These are phyloP conservation scores for Fistulina hepatica DNA, from an alignment of 1,284 basidiomycete species.

Conservation along the genomic window DNA sequence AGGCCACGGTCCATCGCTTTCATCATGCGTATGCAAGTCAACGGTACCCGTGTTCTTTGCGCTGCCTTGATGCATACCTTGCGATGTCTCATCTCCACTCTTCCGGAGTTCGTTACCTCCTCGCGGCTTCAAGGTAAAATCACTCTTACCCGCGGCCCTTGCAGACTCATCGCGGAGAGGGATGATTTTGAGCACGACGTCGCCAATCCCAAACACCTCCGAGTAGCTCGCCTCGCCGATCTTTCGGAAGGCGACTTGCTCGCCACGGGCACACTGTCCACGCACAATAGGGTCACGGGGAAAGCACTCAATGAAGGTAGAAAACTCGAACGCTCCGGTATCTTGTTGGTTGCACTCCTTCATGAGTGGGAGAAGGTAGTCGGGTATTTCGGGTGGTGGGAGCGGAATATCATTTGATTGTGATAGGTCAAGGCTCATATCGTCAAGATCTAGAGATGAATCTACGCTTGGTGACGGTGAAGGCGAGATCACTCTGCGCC, in stretches of 20 bases:
- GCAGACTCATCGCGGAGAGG: slow-evolving; percentile 49
- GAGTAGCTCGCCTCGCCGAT: slow-evolving; percentile 96
- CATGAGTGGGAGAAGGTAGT: slow-evolving; percentile 49
- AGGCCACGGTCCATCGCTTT: slow-evolving; percentile 44
- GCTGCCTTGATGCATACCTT: too few species aligned
- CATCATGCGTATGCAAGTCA: too few species aligned
- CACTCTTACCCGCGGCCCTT: slow-evolving; percentile 10
- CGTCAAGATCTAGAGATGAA: slow-evolving; percentile 43
- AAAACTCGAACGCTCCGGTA: slow-evolving; percentile 57
- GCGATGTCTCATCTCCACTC: slow-evolving; percentile 8
- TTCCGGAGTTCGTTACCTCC: slow-evolving; percentile 6
- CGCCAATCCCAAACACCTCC: slow-evolving; percentile 87
- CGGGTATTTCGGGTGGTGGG: slow-evolving; percentile 25
- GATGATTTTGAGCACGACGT: slow-evolving; percentile 82
- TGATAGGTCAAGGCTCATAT: slow-evolving; percentile 31
- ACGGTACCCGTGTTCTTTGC: too few species aligned
- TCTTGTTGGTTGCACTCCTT: slow-evolving; percentile 51
- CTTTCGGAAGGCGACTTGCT: slow-evolving; percentile 48
- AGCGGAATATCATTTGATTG: slow-evolving; percentile 8
- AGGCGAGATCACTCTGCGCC: slow-evolving; percentile 28
- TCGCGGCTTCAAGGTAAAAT: slow-evolving; percentile 3
- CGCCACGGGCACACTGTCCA: slow-evolving; percentile 20
- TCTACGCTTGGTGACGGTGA: slow-evolving; percentile 35
- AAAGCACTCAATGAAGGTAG: slow-evolving; percentile 68
- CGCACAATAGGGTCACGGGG: slow-evolving; percentile 53